Percentiles rank a stretch among this genome's conserved stretches.
phyloP scores from a whole-genome alignment of 2,329 filamentous ascomycete genomes.

The Stromatinia cepivora region DNA sequence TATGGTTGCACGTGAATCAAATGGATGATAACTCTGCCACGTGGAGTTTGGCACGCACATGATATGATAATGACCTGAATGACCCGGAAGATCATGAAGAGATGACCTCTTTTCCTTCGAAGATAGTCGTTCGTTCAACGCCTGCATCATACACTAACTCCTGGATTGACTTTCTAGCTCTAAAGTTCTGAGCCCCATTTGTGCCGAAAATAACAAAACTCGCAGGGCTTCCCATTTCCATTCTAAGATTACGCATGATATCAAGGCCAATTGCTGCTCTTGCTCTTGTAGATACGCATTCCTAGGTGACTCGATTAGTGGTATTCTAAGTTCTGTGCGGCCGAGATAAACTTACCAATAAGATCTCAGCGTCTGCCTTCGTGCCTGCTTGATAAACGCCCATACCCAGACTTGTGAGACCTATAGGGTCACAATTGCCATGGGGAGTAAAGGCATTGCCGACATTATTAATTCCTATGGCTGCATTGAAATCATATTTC shows the following conservation, averaged over 20 bases:
- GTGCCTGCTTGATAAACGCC: slow-evolving; percentile 69
- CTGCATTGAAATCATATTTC: slow-evolving; percentile 56
- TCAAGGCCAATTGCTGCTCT: slow-evolving; percentile 37
- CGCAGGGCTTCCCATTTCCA: slow-evolving; percentile 34
- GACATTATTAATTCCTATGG: slow-evolving; percentile 69
- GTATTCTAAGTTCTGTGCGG: not conserved
- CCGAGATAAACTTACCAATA: slow-evolving; percentile 51
- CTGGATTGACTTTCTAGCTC: slow-evolving; percentile 35
- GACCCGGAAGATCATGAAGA: slow-evolving; percentile 3
- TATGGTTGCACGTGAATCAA: slow-evolving; percentile 11
- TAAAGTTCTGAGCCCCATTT: slow-evolving; percentile 28
- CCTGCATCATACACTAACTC: slow-evolving; percentile 39
- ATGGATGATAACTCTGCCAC: slow-evolving; percentile 16
- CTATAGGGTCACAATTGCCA: slow-evolving; percentile 65
- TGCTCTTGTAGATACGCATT: slow-evolving; percentile 39
- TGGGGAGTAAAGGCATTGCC: slow-evolving; percentile 74
- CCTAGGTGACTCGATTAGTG: slow-evolving; percentile 29
- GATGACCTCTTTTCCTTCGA: slow-evolving; percentile 28
- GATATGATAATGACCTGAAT: not conserved
- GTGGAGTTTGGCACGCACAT: not conserved
- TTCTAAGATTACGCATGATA: slow-evolving; percentile 24
- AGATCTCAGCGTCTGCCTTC: slow-evolving; percentile 54
- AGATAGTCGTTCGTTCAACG: slow-evolving; percentile 35
- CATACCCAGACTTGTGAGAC: slow-evolving; percentile 61
- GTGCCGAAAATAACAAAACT: slow-evolving; percentile 38